phyloP scores from a whole-genome alignment of 306 rosid genomes.

The Vigna trinervia region DNA sequence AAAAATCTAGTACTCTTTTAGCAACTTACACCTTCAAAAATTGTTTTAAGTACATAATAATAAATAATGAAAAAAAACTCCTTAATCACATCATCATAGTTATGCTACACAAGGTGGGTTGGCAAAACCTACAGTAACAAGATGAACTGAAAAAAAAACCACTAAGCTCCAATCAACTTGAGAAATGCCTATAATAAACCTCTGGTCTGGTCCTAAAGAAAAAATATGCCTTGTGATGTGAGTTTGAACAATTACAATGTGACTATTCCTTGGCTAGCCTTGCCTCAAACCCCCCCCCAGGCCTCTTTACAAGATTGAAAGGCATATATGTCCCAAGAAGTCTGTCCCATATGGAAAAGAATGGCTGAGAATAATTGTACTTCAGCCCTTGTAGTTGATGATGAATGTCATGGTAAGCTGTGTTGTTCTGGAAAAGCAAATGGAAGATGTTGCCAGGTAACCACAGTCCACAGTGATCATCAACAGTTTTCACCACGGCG shows the following conservation, averaged over 20 bases:
- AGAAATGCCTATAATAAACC: conserved; percentile 43
- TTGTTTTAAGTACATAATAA: conserved; percentile 38
- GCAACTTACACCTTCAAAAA: conserved; percentile 43
- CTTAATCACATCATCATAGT: conserved; percentile 43
- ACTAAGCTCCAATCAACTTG: conserved; percentile 50
- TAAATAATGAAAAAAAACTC: conserved; percentile 37
- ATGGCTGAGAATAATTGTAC: conserved; percentile 89
- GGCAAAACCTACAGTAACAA: conserved; percentile 47
- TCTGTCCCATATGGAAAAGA: conserved; percentile 88
- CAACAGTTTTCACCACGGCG: conserved; percentile 80
- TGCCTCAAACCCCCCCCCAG: conserved; percentile 81
- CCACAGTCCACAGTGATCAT: conserved; percentile 93
- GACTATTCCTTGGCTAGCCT: conserved; percentile 59
- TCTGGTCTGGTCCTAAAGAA: conserved; percentile 36
- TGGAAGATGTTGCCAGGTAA: conserved; percentile 85
- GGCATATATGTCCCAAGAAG: conserved; percentile 88
- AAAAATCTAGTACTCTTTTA: conserved; percentile 28
- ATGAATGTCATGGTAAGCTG: conserved; percentile 94
- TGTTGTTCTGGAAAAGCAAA: conserved; percentile 75
- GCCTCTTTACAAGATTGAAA: conserved; percentile 66
- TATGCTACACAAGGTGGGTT: conserved; percentile 57
- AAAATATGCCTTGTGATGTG: conserved; percentile 29
- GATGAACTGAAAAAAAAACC: conserved; percentile 40
- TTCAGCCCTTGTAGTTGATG: conserved; percentile 90
- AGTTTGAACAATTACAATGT: conserved; percentile 33